Conservation (phyloP, 2,329 filamentous ascomycete species). For the Canariomyces notabilis region DNA sequence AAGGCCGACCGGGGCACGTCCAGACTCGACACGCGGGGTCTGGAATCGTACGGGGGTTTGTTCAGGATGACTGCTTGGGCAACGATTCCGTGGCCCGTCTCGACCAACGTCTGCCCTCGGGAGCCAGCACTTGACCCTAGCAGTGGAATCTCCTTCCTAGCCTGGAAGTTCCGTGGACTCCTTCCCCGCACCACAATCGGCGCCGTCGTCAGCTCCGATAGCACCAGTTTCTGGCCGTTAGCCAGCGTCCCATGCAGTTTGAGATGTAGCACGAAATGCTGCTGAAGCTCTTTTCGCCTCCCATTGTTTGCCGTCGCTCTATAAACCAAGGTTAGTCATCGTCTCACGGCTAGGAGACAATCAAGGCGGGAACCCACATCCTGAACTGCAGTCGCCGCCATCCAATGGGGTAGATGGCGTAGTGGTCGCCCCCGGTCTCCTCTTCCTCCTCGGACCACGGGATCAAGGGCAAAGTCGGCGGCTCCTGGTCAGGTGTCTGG, state of each 20-base stretch:
- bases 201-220: conserved; percentile 80
- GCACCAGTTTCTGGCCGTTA: conserved; percentile 73
- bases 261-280: conserved; percentile 87
- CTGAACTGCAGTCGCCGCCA: conserved; percentile 93
- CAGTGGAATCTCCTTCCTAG: conserved; percentile 85
- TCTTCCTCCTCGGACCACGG: conserved; percentile 58
- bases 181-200: conserved; percentile 91
- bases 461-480: conserved; percentile 71
- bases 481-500: conserved; percentile 73
- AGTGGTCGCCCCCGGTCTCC: conserved; percentile 63
- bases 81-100: conserved; percentile 56
- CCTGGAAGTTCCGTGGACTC: conserved; percentile 91
- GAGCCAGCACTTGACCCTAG: conserved; percentile 71
- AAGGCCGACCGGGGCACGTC: conserved; percentile 54
- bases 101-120: conserved; percentile 68
- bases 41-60: conserved; percentile 44
- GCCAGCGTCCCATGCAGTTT: conserved; percentile 80
- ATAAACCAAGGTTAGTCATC: conserved; percentile 1
- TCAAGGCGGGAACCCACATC: conserved; percentile 48
- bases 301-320: conserved; percentile 95
- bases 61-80: conserved; percentile 52
- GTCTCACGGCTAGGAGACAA: not conserved
- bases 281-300: conserved; percentile 86
- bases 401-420: conserved; percentile 84
- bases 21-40: conserved; percentile 47